Percentiles rank a stretch among this genome's conserved stretches.
phyloP scores from a whole-genome alignment of 2,329 filamentous ascomycete genomes.

The Diaporthe citriasiana region DNA sequence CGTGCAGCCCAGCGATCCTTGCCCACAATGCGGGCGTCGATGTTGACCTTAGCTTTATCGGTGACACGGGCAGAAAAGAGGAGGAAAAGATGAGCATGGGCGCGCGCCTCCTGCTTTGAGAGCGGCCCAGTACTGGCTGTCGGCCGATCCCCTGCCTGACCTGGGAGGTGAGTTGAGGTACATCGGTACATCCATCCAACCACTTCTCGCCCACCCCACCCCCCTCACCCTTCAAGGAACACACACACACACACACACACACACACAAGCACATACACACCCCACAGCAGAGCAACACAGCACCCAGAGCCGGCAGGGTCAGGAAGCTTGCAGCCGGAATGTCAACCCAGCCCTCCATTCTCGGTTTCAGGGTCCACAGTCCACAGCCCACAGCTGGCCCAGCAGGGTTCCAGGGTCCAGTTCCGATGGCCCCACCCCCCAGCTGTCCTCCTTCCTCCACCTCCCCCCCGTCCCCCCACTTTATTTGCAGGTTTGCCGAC shows the following conservation, averaged over 20 bases:
- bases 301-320: constrained; percentile 1
- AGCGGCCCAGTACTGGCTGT: constrained; percentile 18
- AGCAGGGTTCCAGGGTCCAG: constrained; percentile 10
- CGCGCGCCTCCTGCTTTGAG: constrained; percentile 40
- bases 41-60: constrained; percentile 34
- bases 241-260: not conserved
- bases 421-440: not conserved
- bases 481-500: constrained; percentile 31
- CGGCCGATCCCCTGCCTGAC: constrained; percentile 7
- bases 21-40: not conserved
- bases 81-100: constrained; percentile 28
- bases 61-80: constrained; percentile 29
- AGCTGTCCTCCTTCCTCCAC: not conserved
- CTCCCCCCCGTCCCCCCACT: not conserved
- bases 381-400: constrained; percentile 16
- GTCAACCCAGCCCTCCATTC: constrained; percentile 21
- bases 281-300: not conserved
- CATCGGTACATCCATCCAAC: not conserved
- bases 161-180: not conserved
- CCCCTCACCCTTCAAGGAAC: not conserved
- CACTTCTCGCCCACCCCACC: not conserved
- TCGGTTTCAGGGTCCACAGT: constrained; percentile 34
- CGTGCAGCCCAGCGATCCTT: constrained; percentile 11
- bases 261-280: not conserved
- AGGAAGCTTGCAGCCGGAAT: constrained; percentile 35